These are phyloP conservation scores for Cladosporium austrohemisphaericum DNA, from an alignment of 2,329 filamentous ascomycete genomes.

Conservation along the genomic window DNA sequence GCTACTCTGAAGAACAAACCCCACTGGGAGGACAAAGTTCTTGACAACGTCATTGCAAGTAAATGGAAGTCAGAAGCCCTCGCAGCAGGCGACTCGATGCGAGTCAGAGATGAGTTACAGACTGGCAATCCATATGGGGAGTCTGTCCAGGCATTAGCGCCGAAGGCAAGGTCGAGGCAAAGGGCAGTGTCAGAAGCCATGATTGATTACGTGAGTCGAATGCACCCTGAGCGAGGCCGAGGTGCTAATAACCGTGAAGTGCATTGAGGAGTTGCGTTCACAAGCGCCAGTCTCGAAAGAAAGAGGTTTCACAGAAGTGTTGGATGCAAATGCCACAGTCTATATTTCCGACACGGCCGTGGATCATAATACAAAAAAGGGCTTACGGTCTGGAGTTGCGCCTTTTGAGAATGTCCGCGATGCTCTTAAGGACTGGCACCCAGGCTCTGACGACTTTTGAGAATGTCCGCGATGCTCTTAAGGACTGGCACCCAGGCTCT, in stretches of 20 bases:
- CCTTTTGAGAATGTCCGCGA: not conserved
- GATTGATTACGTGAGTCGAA: not conserved
- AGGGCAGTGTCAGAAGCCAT: not conserved
- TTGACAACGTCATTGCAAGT: not conserved
- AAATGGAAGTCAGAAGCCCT: not conserved
- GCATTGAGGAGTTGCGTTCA: not conserved
- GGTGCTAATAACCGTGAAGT: not conserved
- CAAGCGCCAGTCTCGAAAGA: not conserved
- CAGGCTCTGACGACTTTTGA: conserved; percentile 44
- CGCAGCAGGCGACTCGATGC: not conserved
- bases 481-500: conserved; percentile 60
- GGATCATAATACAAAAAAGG: not conserved
- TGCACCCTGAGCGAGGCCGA: not conserved
- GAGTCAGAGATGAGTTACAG: not conserved
- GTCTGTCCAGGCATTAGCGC: not conserved
- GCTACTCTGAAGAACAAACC: not conserved
- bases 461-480: not conserved
- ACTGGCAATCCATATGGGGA: not conserved
- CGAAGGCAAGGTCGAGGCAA: not conserved
- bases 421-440: conserved; percentile 54
- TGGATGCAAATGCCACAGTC: not conserved
- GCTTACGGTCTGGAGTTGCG: not conserved
- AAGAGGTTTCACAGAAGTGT: not conserved
- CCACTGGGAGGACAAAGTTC: not conserved
- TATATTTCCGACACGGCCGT: not conserved